A percentile compares a stretch with the other conserved stretches of the same genome.
Evolutionary conservation across 139 green algal genomes (phyloP).

Genomic region (Axilococcus clingmanii): DNA sequence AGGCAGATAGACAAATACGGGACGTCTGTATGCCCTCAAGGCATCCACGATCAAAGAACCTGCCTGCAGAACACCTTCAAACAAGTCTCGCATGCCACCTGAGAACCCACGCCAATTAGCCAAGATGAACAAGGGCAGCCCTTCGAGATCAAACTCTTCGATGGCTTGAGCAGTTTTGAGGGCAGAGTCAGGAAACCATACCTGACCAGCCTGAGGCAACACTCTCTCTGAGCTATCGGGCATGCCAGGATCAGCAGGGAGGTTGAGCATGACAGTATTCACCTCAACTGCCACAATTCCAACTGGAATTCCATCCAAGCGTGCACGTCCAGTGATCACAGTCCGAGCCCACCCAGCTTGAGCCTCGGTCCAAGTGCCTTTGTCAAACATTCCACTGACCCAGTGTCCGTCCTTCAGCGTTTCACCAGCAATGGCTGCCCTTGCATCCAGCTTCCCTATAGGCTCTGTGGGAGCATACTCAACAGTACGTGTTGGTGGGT

Average conservation of each 20-base stretch:
- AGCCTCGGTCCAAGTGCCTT: constrained; percentile 72
- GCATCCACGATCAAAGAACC: constrained; percentile 94
- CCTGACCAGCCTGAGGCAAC: constrained; percentile 59
- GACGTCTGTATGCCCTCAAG: constrained; percentile 80
- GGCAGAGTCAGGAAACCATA: constrained; percentile 97
- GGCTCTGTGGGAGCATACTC: constrained; percentile 43
- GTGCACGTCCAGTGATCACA: constrained; percentile 84
- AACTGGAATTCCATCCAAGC: constrained; percentile 85
- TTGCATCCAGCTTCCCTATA: constrained; percentile 77
- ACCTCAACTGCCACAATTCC: constrained; percentile 93
- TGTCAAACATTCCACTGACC: constrained; percentile 81
- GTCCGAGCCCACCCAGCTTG: constrained; percentile 82
- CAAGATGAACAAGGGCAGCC: constrained; percentile 93
- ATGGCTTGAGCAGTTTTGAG: constrained; percentile 97
- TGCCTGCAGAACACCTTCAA: constrained; percentile 91
- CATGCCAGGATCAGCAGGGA: constrained; percentile 83
- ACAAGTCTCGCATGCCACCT: constrained; percentile 93
- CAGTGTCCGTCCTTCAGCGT: constrained; percentile 26
- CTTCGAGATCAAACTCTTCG: constrained; percentile 91
- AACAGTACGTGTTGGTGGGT: constrained; percentile 54
- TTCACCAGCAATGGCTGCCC: constrained; percentile 61
- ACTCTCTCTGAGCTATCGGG: constrained; percentile 16
- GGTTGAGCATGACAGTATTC: constrained; percentile 57
- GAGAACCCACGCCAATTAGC: constrained; percentile 99
- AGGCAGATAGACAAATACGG: constrained; percentile 95